Evolutionary conservation across 2,329 filamentous ascomycete species (phyloP), one percentile per base, ranked within the genome.

Genomic region (Fusarium sp.): DNA sequence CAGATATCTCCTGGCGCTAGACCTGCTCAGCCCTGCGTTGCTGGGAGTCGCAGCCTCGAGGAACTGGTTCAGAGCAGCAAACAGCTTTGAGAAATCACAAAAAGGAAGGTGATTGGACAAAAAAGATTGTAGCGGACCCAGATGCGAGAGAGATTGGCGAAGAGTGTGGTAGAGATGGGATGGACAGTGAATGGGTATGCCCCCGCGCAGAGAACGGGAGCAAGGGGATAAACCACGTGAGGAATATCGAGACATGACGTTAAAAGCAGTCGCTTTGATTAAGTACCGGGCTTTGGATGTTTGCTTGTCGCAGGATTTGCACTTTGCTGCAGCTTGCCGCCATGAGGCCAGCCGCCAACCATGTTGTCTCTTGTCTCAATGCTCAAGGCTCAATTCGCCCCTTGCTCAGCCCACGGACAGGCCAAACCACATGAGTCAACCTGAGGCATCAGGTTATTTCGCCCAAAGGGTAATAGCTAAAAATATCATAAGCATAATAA

Each of bases 101-200:
- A 64, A 54, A 38, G 23, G 38, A 62, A 62, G 23, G 18, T 55
- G 54, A 63, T 69, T 71, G 68, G 68, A 61, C 29, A 36, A 9
- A 44, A 5, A 5, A 44, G 10, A 42, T 4, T 49, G 44, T 55
- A 44, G 36, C 1, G n/a, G 9, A 62, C 4, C 49, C 40, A 57
- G 51, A 2, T 55, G 16, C 18, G 40, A 20, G 33, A 50, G 23
- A 62, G n/a, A 59, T 59, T 59, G 57, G 44, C 57, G 46, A 60
- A 27, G 23, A 33, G 58, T 38, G 46, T 62, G 27, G 25, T 57
- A 61, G 44, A 33, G 38, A 34, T 34, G 58, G 16, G 61, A 55
- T 50, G 23, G 40, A 20, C 68, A 71, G 68, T 70, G 68, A 70
- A 70, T 71, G 38, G 33, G 31, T 25, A 40, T 27, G 27, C 50